Conservation (phyloP, 1,284 basidiomycete genomes). For the Cystodermella granulosa region DNA sequence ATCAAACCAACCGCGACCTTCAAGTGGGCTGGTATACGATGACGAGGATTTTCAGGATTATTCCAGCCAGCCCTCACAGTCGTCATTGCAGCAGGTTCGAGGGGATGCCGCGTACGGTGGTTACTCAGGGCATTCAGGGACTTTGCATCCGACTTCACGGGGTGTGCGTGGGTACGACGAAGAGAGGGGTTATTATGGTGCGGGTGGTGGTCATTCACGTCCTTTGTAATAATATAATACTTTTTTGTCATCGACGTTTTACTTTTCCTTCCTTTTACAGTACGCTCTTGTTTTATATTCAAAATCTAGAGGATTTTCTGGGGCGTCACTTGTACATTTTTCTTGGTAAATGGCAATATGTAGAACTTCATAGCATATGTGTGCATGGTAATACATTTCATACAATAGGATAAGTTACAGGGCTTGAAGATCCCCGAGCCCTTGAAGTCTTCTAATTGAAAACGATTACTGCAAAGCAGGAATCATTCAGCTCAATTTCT, state of each 20-base stretch:
- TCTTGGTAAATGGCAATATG: no score
- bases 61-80: slow-evolving; percentile 7
- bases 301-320: no score
- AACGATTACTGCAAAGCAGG: slow-evolving; percentile 8
- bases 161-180: slow-evolving; percentile 32
- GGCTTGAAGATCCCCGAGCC: no score
- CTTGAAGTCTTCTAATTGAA: no score
- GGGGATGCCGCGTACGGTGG: slow-evolving; percentile 18
- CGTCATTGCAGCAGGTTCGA: no score
- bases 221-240: slow-evolving; percentile 29
- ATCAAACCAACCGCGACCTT: slow-evolving; percentile 4
- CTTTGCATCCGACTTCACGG: no score
- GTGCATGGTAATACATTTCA: no score
- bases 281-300: slow-evolving; percentile 8
- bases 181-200: slow-evolving; percentile 25
- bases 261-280: slow-evolving; percentile 15
- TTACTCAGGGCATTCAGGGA: slow-evolving; percentile 9
- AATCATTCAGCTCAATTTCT: slow-evolving; percentile 51
- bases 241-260: no score
- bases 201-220: slow-evolving; percentile 23
- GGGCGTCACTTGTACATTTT: no score
- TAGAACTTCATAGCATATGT: no score
- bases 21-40: slow-evolving; percentile 36
- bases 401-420: no score
- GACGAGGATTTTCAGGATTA: slow-evolving; percentile 33